Evolutionary conservation across 805 yeast genomes (phyloP), one percentile per base, ranked within the genome.

Genomic region (Yarrowia sp.): DNA sequence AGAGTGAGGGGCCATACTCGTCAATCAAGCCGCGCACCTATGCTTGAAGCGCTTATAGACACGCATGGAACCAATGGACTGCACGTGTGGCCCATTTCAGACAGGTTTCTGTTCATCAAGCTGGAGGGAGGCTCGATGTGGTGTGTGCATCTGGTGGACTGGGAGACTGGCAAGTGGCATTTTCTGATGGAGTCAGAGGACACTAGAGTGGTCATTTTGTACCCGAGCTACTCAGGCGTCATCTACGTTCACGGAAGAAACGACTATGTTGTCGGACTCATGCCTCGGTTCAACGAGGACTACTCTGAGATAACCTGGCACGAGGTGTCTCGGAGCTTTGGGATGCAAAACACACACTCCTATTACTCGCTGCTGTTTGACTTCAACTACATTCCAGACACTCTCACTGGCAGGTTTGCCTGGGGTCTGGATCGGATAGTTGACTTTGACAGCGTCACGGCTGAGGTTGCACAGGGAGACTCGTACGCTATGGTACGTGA

Each of bases 81-180:
- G 2, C 55, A 47, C 16, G 55, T 47, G 6, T 47, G 55, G 55
- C 55, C 55, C 1, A 21, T 32, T 9, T 19, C 25, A 3, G 55
- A 47, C n/a, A 19, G 55, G 14, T 47, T 47, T n/a, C 2, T 31
- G 14, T 21, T 47, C 27, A n/a, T 47, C 29, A 31, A 47, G 29
- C 25, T 47, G 10, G 55, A 47, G 19, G 38, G 36, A 9, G 55
- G 27, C 19, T 21, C 38, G 19, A 21, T 31, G 38, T 32, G 38
- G 38, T 31, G 55, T 25, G 27, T 47, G n/a, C 38, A 31, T 31
- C 18, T 47, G 9, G 55, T 47, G 14, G 55, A 47, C 6, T 47
- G 55, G 55, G 38, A 47, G 8, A 32, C 36, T 21, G 27, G 38
- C 19, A 19, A 18, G 55, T 47, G 55, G 55, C 38, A 47, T 9